These are phyloP conservation scores for Crithidia brevicula DNA, from an alignment of 208 protist species.

Conservation along the genomic window DNA sequence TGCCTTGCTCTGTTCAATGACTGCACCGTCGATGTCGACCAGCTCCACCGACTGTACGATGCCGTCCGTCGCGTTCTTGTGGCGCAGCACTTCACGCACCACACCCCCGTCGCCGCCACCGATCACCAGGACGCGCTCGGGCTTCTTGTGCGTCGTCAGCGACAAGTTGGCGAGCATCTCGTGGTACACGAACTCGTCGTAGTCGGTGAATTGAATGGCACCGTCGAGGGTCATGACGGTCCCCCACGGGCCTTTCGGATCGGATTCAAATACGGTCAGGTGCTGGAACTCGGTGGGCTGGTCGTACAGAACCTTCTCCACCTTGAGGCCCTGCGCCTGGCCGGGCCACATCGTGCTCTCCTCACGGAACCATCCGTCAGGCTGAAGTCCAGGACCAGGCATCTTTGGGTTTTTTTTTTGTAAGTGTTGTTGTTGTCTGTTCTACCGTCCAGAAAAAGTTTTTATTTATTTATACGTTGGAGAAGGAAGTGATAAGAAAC, in stretches of 20 bases:
- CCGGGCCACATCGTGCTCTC: conserved; percentile 90
- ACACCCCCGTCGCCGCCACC: conserved; percentile 98
- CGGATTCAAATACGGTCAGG: conserved; percentile 86
- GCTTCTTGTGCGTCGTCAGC: conserved; percentile 89
- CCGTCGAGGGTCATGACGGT: conserved; percentile 97
- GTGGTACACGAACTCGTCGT: conserved; percentile 98
- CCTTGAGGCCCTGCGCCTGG: conserved; percentile 86
- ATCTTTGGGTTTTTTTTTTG: conserved; percentile 18
- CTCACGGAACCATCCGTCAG: conserved; percentile 93
- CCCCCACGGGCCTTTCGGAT: conserved; percentile 92
- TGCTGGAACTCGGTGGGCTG: conserved; percentile 85
- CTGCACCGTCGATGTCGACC: conserved; percentile 97
- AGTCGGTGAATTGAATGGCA: conserved; percentile 96
- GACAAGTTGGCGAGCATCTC: conserved; percentile 98
- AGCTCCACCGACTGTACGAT: conserved; percentile 92
- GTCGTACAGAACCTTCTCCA: conserved; percentile 90
- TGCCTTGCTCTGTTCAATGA: conserved; percentile 86
- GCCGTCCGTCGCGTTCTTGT: conserved; percentile 55
- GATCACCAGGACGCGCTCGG: conserved; percentile 96
- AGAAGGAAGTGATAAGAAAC: too few relatives aligned
- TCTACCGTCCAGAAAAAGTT: too few relatives aligned
- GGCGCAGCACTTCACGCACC: conserved; percentile 96
- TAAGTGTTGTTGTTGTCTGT: conserved; percentile 4
- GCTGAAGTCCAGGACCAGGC: conserved; percentile 73
- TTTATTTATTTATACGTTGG: conserved; percentile 3